Base-by-base conservation (phyloP, 192 early-diverging fungal genomes). In the Radiomyces spectabilis region DNA sequence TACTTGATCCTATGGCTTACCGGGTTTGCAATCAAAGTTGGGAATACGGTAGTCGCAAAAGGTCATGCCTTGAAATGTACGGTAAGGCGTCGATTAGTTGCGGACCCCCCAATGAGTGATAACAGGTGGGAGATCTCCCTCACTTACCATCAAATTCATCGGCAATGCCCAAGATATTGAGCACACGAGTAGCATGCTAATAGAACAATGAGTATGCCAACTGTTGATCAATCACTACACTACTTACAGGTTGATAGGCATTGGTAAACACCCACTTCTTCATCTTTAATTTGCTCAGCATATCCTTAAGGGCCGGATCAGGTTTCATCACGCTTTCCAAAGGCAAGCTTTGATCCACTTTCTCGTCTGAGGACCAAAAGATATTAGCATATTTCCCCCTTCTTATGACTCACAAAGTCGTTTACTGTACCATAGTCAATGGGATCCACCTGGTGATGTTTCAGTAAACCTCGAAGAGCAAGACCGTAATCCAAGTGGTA, bases 261-360 rank as follows among this genome's bases (percentile, higher is more conserved):
- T 92, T 92, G 40, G 89, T 92, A 49, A 87, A 86, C 15, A 85
- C 78, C 86, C 87, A 88, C 40, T 84, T 83, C 15, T 76, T 82
- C 2, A 78, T 65, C 4, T 68, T 70, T 12, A 82, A 46, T 0
- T 52, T 46, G 39, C 59, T 42, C 29, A 92, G 68, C 76, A 89
- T 87, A 4, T 63, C 44, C 18, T 84, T 77, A 29, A 92, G 63
- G 31, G 72, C 65, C 1, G 67, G 65, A 55, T 92, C 83, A 24
- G 66, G 65, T 21, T 74, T 71, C 13, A 92, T 68, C 4, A 85
- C 48, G 0, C 74, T 57, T 53, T 89, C 81, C 3, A 89, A 59
- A 2, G 85, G 85, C 5, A 92, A 59, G 25, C 72, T 63, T 22
- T 73, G 77, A 53, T 92, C 85, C 5, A 92, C 87, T 31, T 86